A percentile compares a stretch with the other conserved stretches of the same genome.
phyloP scores from a whole-genome alignment of 257 asterid species.

The Petunia secreta region DNA sequence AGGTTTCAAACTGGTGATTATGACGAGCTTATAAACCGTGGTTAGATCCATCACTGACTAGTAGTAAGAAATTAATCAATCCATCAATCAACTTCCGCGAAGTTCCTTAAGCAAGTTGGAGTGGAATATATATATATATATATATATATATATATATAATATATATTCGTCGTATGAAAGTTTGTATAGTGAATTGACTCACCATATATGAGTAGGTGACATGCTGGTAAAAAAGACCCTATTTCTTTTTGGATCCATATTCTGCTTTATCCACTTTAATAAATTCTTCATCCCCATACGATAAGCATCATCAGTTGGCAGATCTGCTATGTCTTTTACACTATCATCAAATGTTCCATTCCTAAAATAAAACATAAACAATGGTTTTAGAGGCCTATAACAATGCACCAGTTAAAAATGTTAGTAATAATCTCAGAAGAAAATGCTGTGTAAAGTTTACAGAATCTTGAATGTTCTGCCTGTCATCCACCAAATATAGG shows the following conservation, averaged over 20 bases:
- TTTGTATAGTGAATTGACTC: not conserved
- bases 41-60: not conserved
- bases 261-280: constrained; percentile 22
- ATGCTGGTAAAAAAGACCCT: constrained; percentile 27
- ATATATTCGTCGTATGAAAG: not conserved
- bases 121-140: not conserved
- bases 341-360: constrained; percentile 28
- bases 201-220: constrained; percentile 30
- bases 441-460: constrained; percentile 35
- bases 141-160: too few relatives aligned
- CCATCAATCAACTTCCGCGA: not conserved
- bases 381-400: not conserved
- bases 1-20: too few relatives aligned
- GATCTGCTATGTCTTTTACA: not conserved
- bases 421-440: not conserved
- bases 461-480: constrained; percentile 53
- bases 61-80: not conserved
- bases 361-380: not conserved
- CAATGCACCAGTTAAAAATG: not conserved
- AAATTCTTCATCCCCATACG: constrained; percentile 26
- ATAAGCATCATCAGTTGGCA: constrained; percentile 23
- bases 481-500: constrained; percentile 85
- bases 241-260: constrained; percentile 20
- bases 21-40: not conserved
- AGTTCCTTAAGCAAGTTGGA: not conserved